Base-by-base conservation (phyloP, 352 stramenopile species). In the Vaucheria bursata region DNA sequence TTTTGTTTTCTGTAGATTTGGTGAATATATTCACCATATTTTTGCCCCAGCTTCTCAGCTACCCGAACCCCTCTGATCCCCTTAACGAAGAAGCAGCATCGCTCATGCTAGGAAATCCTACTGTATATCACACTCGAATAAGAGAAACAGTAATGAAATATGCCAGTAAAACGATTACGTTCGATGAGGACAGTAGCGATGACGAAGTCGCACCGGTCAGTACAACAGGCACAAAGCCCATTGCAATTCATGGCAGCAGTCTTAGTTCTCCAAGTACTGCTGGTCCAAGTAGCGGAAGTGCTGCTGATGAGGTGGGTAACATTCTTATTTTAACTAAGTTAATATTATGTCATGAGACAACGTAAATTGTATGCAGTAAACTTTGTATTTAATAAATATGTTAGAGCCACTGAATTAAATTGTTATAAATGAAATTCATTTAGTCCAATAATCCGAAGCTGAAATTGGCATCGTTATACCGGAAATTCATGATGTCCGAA, bases 11-110 rank as follows among this genome's bases (percentile, higher is more conserved):
- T 35, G 8, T 39, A 95, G 91, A 96, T 53, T 80, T 96, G 18
- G 80, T 96, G 33, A 96, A 96, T 82, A 91, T 96, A 74, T 96
- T 96, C 76, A 91, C 95, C 77, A 83, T 94, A 70, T 96, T 96
- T 86, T 90, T 96, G 73, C 91, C 91, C 45, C 91, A 96, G 88
- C 81, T 96, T 18, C 88, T 96, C 68, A 87, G 89, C 36, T 96
- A 96, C 72, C 91, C 91, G 33, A 96, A 96, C 84, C 89, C 91
- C 75, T 93, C 87, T 52, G 91, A 96, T 72, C 91, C 91, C 35
- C 83, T 96, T 38, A 96, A 96, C 71, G 89, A 89, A 38, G 91
- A 95, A 66, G 91, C 90, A 12, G 91, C 91, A 3, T 91, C 90
- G 25, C 79, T 95, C 72, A 85, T 95, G 67, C 91, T 95, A 87